Conservation (phyloP, 202 grass and related monocot species). For the Hordeum pubiflorum region DNA sequence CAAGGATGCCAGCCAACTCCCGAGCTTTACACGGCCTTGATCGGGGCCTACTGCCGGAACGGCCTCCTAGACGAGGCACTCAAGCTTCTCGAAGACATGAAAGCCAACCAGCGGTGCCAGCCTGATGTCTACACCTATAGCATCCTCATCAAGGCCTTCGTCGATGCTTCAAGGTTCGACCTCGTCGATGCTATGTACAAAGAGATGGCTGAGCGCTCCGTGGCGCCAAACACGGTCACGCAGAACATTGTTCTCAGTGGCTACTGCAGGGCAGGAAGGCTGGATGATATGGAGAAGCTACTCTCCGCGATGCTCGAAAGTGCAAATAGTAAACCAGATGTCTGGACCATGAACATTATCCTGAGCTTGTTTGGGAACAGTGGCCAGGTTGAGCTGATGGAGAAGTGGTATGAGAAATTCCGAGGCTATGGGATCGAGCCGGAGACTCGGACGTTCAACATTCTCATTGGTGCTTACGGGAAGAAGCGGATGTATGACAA, state of each 20-base stretch:
- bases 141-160: constrained; percentile 72
- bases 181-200: constrained; percentile 51
- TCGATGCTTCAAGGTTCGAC: constrained; percentile 51
- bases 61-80: constrained; percentile 58
- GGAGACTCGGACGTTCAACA: constrained; percentile 82
- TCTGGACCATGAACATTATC: constrained; percentile 98
- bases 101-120: constrained; percentile 50
- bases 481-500: constrained; percentile 88
- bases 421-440: constrained; percentile 73
- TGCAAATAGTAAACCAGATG: constrained; percentile 55
- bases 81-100: constrained; percentile 60
- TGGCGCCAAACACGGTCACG: constrained; percentile 66
- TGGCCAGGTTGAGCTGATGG: constrained; percentile 65
- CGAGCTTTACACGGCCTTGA: constrained; percentile 63
- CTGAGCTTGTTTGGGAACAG: constrained; percentile 77
- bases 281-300: constrained; percentile 79
- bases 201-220: constrained; percentile 61
- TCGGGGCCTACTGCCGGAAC: constrained; percentile 61
- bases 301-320: constrained; percentile 63
- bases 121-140: constrained; percentile 91
- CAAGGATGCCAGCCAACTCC: constrained; percentile 59
- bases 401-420: constrained; percentile 96
- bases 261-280: constrained; percentile 62
- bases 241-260: constrained; percentile 87
- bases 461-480: constrained; percentile 83